Base-by-base conservation (phyloP, 129 eudicot genomes). In the Escallonia herrerae region DNA sequence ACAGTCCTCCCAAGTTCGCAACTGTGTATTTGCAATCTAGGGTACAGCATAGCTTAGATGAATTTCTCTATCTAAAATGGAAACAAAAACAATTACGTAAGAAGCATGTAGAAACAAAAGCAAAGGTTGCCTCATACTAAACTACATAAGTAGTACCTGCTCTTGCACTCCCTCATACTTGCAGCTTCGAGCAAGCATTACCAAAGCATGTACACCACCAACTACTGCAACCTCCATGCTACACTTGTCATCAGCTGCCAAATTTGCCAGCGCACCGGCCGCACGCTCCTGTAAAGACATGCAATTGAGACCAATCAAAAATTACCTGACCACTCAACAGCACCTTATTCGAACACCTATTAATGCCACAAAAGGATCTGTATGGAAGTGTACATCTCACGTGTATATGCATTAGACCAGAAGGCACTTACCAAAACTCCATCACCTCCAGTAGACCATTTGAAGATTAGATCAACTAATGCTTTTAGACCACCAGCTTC, bases 171-270 rank as follows among this genome's bases (percentile, higher is more conserved):
- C 99, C 65, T 94, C 95, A 37, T 82, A 86, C 76, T 89, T 86
- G 93, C 87, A 86, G 68, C 59, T 86, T 37, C 90, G 87, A 63
- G 95, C 99, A 55, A 94, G 95, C 47, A 72, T 89, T 56, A 86
- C 97, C 74, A 94, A 81, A 71, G 99, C 99, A 76, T 80, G 93
- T 56, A 94, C 86, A 76, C 99, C 99, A 59, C 97, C 91, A 15
- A 81, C 93, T 3, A 62, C 55, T 69, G 99, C 95, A 72, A 94
- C 90, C 68, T 84, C 97, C 89, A 84, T 82, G 80, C 97, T 94
- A 77, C 95, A 94, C 56, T 89, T 94, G 66, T 89, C 99, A 84
- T 94, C 97, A 15, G 94, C 99, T 0, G 99, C 99, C 79, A 94
- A 80, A 79, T 94, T 94, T 49, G 97, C 99, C 47, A 94, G 78